Evolutionary conservation across 2,329 filamentous ascomycete species (phyloP), one percentile per base, ranked within the genome.

Genomic region (Colletotrichum gloeosporioides): DNA sequence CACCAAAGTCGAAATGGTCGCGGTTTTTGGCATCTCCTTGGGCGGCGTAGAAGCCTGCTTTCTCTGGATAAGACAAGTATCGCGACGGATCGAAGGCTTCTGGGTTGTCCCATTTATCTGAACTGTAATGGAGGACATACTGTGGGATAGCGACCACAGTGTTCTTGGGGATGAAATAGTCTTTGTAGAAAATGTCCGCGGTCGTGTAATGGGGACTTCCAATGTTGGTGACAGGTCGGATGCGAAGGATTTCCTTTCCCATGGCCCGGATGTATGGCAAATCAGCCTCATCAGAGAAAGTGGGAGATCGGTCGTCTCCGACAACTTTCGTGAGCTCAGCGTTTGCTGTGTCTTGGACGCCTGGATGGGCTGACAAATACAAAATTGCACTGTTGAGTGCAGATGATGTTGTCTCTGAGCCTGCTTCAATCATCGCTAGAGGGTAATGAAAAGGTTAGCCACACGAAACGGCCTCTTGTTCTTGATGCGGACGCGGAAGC

Each of bases 241-340:
- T 91, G 3, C 90, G 86, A 9, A 91, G 82, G 3, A 88, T 86
- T 77, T 92, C 91, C 76, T 91, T 91, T 32, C 91, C 86, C 15
- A 90, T 85, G 3, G 88, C 88, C 31, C 86, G 85, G 39, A 92
- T 81, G 78, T 92, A 92, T 0, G 90, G 90, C 12, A 92, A 79
- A 4, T 83, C 80, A 0, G 84, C 81, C 34, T 85, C 83, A 78
- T 92, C 90, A 32, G 87, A 85, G 82, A 87, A 89, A n/a, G 80
- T 82, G 0, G 90, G 90, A 15, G 86, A 84, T 6, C 90, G 84
- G n/a, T 85, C 76, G 1, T 82, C 79, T 3, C 90, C 90, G 4
- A 92, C 84, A 2, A 90, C 85, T 22, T 39, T 27, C 29, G 63
- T 53, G 8, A 66, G 34, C 4, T 66, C 63, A 18, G 18, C 16